A percentile compares a stretch with the other conserved stretches of the same genome.
Evolutionary conservation across 805 yeast genomes (phyloP).

Genomic region (Ogataea henricii): DNA sequence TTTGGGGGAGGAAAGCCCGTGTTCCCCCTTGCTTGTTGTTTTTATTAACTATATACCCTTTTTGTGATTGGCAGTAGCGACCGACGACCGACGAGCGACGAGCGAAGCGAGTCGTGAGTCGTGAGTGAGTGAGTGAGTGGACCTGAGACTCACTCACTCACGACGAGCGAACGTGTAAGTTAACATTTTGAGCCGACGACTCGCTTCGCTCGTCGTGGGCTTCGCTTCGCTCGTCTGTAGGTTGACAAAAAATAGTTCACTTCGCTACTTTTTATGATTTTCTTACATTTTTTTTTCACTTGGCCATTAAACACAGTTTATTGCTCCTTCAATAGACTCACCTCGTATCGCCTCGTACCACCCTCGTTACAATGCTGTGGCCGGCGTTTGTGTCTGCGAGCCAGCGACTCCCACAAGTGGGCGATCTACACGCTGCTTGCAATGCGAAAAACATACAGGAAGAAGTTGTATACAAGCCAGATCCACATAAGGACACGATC

Average conservation of each 20-base stretch:
- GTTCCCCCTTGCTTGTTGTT: not conserved
- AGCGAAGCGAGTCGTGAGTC: not conserved
- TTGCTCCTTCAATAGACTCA: not conserved
- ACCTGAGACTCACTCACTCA: too few species aligned
- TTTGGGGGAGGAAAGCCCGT: not conserved
- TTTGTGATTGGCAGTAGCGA: not conserved
- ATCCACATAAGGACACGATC: conserved; percentile 38
- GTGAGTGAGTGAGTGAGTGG: too few species aligned
- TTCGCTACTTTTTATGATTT: too few species aligned
- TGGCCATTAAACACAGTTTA: too few species aligned
- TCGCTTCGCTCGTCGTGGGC: too few species aligned
- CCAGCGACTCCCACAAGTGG: conserved; percentile 31
- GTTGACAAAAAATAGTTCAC: too few species aligned
- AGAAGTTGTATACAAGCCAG: conserved; percentile 18
- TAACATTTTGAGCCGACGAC: too few species aligned
- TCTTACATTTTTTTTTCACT: too few species aligned
- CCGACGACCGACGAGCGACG: not conserved
- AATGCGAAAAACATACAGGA: conserved; percentile 10
- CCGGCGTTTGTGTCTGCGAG: conserved; percentile 30
- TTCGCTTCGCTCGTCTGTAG: too few species aligned
- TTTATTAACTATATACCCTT: conserved; percentile 10
- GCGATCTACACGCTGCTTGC: conserved; percentile 18
- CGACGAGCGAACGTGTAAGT: too few species aligned
- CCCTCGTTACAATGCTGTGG: conserved; percentile 37
- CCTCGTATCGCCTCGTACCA: not conserved